Base-by-base conservation (phyloP, 163 green algal genomes). In the Trebouxia gelatinosa region DNA sequence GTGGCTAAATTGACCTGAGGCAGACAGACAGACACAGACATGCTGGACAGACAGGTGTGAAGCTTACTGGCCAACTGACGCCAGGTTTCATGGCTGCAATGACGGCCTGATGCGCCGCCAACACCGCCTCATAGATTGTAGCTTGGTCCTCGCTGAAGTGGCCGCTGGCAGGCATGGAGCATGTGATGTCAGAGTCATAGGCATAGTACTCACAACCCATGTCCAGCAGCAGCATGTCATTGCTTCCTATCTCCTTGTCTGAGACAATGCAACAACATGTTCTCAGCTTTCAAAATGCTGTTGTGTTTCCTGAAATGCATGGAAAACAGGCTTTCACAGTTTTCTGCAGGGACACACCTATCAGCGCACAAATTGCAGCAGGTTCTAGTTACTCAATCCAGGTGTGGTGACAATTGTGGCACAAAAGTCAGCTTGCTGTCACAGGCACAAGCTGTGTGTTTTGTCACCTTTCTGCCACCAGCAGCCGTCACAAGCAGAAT, bases 171-270 rank as follows among this genome's bases (percentile, higher is more conserved):
- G 92, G 91, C 79, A 89, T 91, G 32, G 83, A 89, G 79, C 83
- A 89, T 9, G 94, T 98, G 84, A 98, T 97, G 85, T 98, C 94
- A 28, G 77, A 80, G 74, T 66, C 78, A 40, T 88, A 87, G 16
- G 80, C 76, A 76, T 89, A 84, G 82, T 91, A 93, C 81, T 94
- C 87, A 16, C 85, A 92, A 29, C 93, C 94, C 83, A 94, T 93
- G 85, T 98, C 94, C 61, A 93, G 65, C 78, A 98, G 86, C 40
- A 94, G 59, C 65, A 98, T 84, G 74, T 97, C 92, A 5, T 88
- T 89, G 2, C 89, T 82, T 35, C 40, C 23, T n/a, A 96, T 86
- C 70, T 90, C 87, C 1, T 87, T 80, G 75, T 92, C 88, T 92
- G 83, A n/a, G n/a, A n/a, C 62, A 66, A 26, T 37, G 6, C 35